Base-by-base conservation (phyloP, 257 asterid species). In the Plectranthus barbatus region DNA sequence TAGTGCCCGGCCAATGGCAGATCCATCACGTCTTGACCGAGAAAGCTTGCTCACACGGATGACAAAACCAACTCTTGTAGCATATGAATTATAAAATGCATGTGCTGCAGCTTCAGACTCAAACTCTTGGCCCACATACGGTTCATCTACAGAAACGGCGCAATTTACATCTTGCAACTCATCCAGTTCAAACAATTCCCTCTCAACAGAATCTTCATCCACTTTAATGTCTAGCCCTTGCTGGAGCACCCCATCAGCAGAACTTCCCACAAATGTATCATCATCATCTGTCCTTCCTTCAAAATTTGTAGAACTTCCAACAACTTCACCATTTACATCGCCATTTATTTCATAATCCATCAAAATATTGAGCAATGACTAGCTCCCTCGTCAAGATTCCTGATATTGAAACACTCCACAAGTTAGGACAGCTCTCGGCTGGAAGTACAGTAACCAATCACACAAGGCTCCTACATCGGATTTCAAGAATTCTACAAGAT, bases 11-110 rank as follows among this genome's bases (percentile, higher is more conserved):
- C 99, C 97, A 70, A 93, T 93, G 69, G 97, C 94, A 9, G 99
- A 73, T 68, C 99, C 99, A 79, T 93, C 99, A 8, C 96, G 89
- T 78, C 99, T 84, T 37, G 99, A 93, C 31, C 99, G 91, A 39
- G 99, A 93, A 44, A 93, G 95, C 86, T 93, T 93, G 81, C 97
- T 93, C 62, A 93, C 99, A 58, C 99, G 97, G 48, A 93, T 83
- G 50, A 93, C 76, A 19, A 90, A 93, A 39, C 99, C 99, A 12
- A 83, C 80, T 74, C 88, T 82, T 7, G 95, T 85, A 23, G 99
- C 97, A 64, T 90, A 90, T 7, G 87, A 72, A 74, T 90, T 90
- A 56, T 90, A 93, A 79, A 90, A 90, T 45, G 96, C 91, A 72
- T 90, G 97, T 39, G 97, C 99, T 14, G 85, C 92, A 19, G 91